phyloP scores from a whole-genome alignment of 768 basidiomycete genomes.

The Pleurotus giganteus region DNA sequence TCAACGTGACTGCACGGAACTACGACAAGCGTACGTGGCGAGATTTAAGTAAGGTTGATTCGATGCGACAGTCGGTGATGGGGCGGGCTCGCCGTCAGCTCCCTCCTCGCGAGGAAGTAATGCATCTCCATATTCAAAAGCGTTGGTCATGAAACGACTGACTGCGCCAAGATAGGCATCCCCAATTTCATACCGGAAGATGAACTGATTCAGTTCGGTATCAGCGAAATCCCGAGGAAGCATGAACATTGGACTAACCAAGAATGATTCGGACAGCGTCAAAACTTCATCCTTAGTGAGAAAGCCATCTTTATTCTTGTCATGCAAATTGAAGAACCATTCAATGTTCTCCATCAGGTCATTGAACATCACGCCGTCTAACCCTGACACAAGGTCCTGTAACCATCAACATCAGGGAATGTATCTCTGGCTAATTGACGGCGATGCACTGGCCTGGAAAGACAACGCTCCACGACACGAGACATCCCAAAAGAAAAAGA shows the following conservation, averaged over 20 bases:
- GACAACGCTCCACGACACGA: slow-evolving; percentile 80
- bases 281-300: slow-evolving; percentile 96
- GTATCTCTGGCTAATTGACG: not conserved
- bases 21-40: slow-evolving; percentile 59
- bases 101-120: slow-evolving; percentile 57
- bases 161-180: slow-evolving; percentile 97
- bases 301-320: slow-evolving; percentile 94
- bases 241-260: slow-evolving; percentile 49
- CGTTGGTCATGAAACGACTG: slow-evolving; percentile 96
- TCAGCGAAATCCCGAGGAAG: slow-evolving; percentile 8
- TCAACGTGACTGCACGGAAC: not conserved
- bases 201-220: slow-evolving; percentile 59
- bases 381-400: slow-evolving; percentile 85
- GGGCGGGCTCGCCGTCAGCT: slow-evolving; percentile 28
- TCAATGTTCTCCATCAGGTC: slow-evolving; percentile 98
- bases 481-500: slow-evolving; percentile 95
- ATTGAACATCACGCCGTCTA: slow-evolving; percentile 92
- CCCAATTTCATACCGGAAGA: slow-evolving; percentile 95
- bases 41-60: slow-evolving; percentile 94
- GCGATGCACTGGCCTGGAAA: slow-evolving; percentile 63
- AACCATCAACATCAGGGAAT: slow-evolving; percentile 2
- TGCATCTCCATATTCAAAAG: slow-evolving; percentile 98
- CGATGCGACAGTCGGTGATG: slow-evolving; percentile 52
- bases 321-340: slow-evolving; percentile 97
- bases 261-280: slow-evolving; percentile 89